Percentiles rank a stretch among this genome's conserved stretches.
Evolutionary conservation across 768 basidiomycete genomes (phyloP).

Genomic region (Rhodocollybia butyracea): DNA sequence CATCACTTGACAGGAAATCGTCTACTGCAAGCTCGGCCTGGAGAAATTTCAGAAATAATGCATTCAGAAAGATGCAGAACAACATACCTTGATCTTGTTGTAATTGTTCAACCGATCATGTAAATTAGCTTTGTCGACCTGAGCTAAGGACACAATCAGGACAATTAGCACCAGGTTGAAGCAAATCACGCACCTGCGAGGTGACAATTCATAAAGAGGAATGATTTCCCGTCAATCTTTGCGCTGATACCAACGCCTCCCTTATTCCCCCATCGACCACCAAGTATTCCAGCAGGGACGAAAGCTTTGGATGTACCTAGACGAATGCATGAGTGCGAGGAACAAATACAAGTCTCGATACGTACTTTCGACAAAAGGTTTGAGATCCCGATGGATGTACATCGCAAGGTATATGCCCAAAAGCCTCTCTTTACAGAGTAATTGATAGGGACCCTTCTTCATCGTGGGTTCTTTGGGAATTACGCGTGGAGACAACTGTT

Average conservation of each 20-base stretch:
- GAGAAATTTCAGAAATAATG: background rate
- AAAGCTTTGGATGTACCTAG: slow-evolving; percentile 73
- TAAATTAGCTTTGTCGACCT: slow-evolving; percentile 65
- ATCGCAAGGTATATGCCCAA: slow-evolving; percentile 85
- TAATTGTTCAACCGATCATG: slow-evolving; percentile 76
- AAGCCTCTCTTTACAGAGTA: slow-evolving; percentile 85
- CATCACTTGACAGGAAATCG: slow-evolving; percentile 63
- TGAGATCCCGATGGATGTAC: slow-evolving; percentile 72
- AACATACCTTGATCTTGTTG: slow-evolving; percentile 77
- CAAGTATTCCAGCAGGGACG: slow-evolving; percentile 87
- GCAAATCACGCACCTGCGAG: slow-evolving; percentile 58
- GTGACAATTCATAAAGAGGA: slow-evolving; percentile 91
- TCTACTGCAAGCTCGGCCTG: slow-evolving; percentile 78
- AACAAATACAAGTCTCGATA: background rate
- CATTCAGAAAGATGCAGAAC: background rate
- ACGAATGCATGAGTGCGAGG: slow-evolving; percentile 6
- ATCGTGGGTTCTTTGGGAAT: slow-evolving; percentile 33
- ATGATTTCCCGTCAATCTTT: slow-evolving; percentile 75
- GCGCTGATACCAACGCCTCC: slow-evolving; percentile 89
- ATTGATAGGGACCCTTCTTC: slow-evolving; percentile 73
- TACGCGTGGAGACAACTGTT: slow-evolving; percentile 38
- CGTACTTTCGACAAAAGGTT: slow-evolving; percentile 58
- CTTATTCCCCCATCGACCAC: slow-evolving; percentile 91
- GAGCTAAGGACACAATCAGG: slow-evolving; percentile 41
- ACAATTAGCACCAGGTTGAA: background rate